Base-by-base conservation (phyloP, 129 eudicot genomes). In the Lactuca sativa region DNA sequence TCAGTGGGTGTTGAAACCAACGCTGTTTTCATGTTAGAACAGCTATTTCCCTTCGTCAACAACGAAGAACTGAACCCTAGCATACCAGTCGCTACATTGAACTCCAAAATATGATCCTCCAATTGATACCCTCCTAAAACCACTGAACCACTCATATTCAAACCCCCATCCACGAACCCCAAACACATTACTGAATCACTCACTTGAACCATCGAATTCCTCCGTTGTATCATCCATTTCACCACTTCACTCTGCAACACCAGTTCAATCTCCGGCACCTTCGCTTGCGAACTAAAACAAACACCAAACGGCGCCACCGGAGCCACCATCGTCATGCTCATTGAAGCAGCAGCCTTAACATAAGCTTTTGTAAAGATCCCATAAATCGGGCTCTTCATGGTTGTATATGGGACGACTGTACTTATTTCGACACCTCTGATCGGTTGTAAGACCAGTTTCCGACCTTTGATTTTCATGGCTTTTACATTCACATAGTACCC, bases 141-240 rank as follows among this genome's bases (percentile, higher is more conserved):
- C 68, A 89, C 78, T 30, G 67, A 69, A 34, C 76, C 81, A 66
- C 15, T 76, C 36, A 77, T 75, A 59, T 36, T 77, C 34, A 71
- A 52, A 33, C 98, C 96, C 13, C 98, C 98, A 72, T 92, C 85
- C 48, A 92, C 58, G 66, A 92, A 69, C 72, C 92, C 98, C 56
- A 92, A 85, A 71, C 96, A 92, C 82, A 78, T 75, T 49, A 83
- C 86, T 17, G 79, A 78, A 69, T 89, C 90, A 79, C 85, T 80
- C 55, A 86, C 85, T 4, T 70, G 32, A 41, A 89, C 95, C 88
- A 92, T 78, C 71, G 69, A 84, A 65, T 92, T 89, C 77, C 82
- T 52, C 44, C 85, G 73, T 7, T 74, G 51, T 2, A 92, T 79
- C 84, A 59, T 81, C 98, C 98, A 89, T 79, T 85, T 83, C 10